Percentiles rank a stretch among this genome's conserved stretches.
Evolutionary conservation across 768 basidiomycete genomes (phyloP).

Genomic region (Suillus americanus): DNA sequence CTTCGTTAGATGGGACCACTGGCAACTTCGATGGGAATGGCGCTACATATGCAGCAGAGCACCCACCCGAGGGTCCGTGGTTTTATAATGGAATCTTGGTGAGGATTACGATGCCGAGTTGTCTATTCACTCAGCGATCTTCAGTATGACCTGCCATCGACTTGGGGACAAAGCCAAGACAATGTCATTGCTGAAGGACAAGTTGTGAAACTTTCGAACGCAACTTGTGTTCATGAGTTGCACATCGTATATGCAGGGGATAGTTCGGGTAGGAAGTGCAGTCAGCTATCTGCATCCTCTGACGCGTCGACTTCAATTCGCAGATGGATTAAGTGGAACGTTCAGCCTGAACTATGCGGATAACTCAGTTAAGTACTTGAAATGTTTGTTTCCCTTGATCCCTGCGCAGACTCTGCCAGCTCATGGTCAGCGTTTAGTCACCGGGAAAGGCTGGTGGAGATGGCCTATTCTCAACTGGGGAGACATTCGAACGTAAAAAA

Average conservation of each 20-base stretch:
- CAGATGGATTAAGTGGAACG: conserved; percentile 33
- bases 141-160: conserved; percentile 42
- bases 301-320: background rate
- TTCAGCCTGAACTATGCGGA: conserved; percentile 42
- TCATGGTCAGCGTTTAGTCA: conserved; percentile 29
- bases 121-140: background rate
- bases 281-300: background rate
- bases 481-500: conserved; percentile 43
- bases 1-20: conserved; percentile 36
- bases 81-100: conserved; percentile 41
- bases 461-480: conserved; percentile 42
- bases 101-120: conserved; percentile 1
- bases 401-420: background rate
- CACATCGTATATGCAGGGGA: conserved; percentile 50
- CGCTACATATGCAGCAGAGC: conserved; percentile 40
- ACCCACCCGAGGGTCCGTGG: conserved; percentile 41
- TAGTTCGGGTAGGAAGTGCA: conserved; percentile 30
- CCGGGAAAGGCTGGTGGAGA: conserved; percentile 46
- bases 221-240: conserved; percentile 44
- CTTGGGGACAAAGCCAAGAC: conserved; percentile 42
- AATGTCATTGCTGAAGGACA: conserved; percentile 48
- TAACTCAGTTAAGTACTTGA: conserved; percentile 32
- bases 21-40: conserved; percentile 42
- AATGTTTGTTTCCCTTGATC: conserved; percentile 26
- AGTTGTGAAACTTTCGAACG: conserved; percentile 31